phyloP scores from a whole-genome alignment of 2,329 filamentous ascomycete species.

The Amylocarpus encephaloides region DNA sequence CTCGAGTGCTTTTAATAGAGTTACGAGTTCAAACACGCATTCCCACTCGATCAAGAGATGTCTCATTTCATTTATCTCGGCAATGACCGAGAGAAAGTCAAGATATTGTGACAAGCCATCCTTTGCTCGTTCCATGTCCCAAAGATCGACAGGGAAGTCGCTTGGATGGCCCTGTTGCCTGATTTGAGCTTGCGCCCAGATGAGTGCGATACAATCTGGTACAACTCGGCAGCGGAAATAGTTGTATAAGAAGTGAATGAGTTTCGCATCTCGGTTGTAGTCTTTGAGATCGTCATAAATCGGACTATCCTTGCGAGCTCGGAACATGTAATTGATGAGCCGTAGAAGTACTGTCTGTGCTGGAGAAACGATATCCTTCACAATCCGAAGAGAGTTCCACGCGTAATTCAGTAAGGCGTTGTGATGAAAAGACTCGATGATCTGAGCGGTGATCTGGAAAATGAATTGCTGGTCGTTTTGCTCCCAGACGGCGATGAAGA shows the following conservation, averaged over 20 bases:
- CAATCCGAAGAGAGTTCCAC: slow-evolving; percentile 84
- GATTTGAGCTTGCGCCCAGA: slow-evolving; percentile 88
- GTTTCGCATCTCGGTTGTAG: slow-evolving; percentile 51
- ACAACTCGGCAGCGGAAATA: slow-evolving; percentile 90
- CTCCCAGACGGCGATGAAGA: slow-evolving; percentile 97
- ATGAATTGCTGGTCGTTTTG: slow-evolving; percentile 89
- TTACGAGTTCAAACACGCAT: slow-evolving; percentile 80
- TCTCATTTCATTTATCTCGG: slow-evolving; percentile 78
- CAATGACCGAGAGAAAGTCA: slow-evolving; percentile 85
- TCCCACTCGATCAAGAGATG: slow-evolving; percentile 87
- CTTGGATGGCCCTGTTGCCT: slow-evolving; percentile 69
- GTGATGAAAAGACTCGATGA: slow-evolving; percentile 86
- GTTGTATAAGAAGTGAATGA: slow-evolving; percentile 83
- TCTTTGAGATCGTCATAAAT: slow-evolving; percentile 45
- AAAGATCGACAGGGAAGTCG: slow-evolving; percentile 89
- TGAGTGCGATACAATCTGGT: slow-evolving; percentile 88
- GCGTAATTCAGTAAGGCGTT: slow-evolving; percentile 86
- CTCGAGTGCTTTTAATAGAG: slow-evolving; percentile 80
- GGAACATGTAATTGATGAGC: slow-evolving; percentile 83
- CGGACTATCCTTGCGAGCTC: slow-evolving; percentile 43
- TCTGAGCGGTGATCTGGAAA: slow-evolving; percentile 94
- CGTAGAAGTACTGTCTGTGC: slow-evolving; percentile 91
- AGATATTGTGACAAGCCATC: slow-evolving; percentile 92
- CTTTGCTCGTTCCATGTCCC: slow-evolving; percentile 97
- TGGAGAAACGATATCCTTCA: slow-evolving; percentile 93